phyloP scores from a whole-genome alignment of 257 asterid species.

The Fraxinus excelsior region DNA sequence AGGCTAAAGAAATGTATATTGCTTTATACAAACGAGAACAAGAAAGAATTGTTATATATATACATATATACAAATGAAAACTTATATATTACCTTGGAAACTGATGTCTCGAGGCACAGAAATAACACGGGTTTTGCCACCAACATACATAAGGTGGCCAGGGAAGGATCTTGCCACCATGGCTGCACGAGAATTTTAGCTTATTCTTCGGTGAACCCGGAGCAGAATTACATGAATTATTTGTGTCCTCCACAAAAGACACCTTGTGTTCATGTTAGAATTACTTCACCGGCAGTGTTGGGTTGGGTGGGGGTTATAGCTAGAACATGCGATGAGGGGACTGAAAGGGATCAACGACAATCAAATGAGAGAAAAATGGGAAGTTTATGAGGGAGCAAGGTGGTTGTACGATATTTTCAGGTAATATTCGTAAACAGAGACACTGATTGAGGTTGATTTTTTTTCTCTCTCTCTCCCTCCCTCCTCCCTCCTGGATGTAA shows the following conservation, averaged over 20 bases:
- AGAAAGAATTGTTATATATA: too few relatives aligned
- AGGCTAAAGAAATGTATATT: not conserved
- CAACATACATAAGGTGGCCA: conserved; percentile 80
- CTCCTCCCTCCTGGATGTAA: not conserved
- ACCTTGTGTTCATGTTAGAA: conserved; percentile 32
- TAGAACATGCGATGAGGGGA: not conserved
- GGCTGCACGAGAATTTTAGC: conserved; percentile 76
- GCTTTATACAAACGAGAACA: not conserved
- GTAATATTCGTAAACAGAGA: not conserved
- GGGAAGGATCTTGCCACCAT: conserved; percentile 85
- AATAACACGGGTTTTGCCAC: conserved; percentile 85
- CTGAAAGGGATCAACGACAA: not conserved
- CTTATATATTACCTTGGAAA: conserved; percentile 48
- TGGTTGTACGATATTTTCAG: not conserved
- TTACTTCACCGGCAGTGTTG: not conserved
- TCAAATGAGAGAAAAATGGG: not conserved
- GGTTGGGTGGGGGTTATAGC: not conserved
- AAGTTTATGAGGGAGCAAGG: not conserved
- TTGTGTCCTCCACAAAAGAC: conserved; percentile 19
- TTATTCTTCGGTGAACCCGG: conserved; percentile 53
- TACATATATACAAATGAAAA: not conserved
- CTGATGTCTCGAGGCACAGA: conserved; percentile 56
- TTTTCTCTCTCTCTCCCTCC: not conserved
- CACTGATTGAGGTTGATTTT: not conserved
- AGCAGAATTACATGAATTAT: conserved; percentile 37